These are phyloP conservation scores for Gymnopilus junonius DNA, from an alignment of 768 basidiomycete species.

Conservation along the genomic window DNA sequence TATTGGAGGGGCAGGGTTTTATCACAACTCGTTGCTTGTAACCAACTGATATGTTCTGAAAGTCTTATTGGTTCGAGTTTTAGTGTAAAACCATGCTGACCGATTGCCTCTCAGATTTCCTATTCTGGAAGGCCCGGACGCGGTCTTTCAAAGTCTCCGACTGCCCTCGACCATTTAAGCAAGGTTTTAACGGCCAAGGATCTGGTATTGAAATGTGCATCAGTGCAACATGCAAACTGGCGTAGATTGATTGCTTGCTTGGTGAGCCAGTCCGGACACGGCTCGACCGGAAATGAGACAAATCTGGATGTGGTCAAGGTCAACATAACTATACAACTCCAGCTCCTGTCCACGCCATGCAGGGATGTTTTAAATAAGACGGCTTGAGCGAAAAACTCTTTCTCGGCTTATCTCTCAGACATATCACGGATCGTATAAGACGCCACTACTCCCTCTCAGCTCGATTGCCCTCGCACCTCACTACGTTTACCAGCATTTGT, in stretches of 20 bases:
- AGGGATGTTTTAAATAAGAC: slow-evolving; percentile 12
- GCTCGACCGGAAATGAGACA: slow-evolving; percentile 26
- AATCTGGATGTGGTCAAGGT: slow-evolving; percentile 22
- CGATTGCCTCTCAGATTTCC: slow-evolving; percentile 17
- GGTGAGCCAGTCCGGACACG: slow-evolving; percentile 24
- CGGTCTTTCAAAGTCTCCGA: slow-evolving; percentile 41
- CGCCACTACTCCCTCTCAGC: background rate
- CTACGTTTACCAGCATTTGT: background rate
- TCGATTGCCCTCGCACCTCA: slow-evolving; percentile 6
- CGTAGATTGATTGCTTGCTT: slow-evolving; percentile 16
- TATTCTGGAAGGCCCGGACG: slow-evolving; percentile 29
- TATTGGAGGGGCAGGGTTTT: background rate
- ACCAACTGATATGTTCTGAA: background rate
- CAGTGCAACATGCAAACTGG: slow-evolving; percentile 6
- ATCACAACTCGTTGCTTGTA: background rate
- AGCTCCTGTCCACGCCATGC: slow-evolving; percentile 15
- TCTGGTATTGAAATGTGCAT: slow-evolving; percentile 13
- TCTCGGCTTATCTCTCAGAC: slow-evolving; percentile 18
- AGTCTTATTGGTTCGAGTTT: background rate
- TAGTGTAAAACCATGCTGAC: background rate
- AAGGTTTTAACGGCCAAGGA: background rate
- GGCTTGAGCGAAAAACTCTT: background rate
- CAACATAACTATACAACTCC: slow-evolving; percentile 14
- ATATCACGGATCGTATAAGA: slow-evolving; percentile 11
- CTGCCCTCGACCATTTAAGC: slow-evolving; percentile 22